These are phyloP conservation scores for Dryadomyces quercivorus DNA, from an alignment of 2,329 filamentous ascomycete species.

Conservation along the genomic window DNA sequence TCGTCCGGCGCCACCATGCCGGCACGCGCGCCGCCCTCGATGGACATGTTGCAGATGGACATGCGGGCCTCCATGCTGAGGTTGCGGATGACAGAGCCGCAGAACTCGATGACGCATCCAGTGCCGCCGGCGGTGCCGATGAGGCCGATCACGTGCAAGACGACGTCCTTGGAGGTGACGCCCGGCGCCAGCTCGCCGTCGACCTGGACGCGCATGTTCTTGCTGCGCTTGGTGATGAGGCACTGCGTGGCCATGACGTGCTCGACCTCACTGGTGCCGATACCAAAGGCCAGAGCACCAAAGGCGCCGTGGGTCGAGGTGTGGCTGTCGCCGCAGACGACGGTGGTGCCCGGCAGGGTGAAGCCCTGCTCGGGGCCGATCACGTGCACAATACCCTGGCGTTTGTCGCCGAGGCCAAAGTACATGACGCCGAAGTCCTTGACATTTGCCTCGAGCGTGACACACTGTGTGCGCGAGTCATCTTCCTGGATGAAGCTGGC, in stretches of 20 bases:
- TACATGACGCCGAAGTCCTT: constrained; percentile 94
- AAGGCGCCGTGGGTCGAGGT: constrained; percentile 98
- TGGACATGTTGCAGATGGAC: constrained; percentile 99
- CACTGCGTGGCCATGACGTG: constrained; percentile 96
- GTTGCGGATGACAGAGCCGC: constrained; percentile 78
- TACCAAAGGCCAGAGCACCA: constrained; percentile 87
- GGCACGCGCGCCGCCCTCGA: constrained; percentile 87
- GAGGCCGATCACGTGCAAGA: constrained; percentile 82
- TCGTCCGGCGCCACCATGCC: constrained; percentile 97
- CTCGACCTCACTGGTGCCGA: constrained; percentile 96
- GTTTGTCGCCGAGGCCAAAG: constrained; percentile 91
- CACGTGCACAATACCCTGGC: constrained; percentile 96
- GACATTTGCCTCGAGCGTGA: constrained; percentile 94
- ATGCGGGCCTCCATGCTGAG: constrained; percentile 96
- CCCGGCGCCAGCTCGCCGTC: constrained; percentile 82
- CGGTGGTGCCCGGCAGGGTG: constrained; percentile 90
- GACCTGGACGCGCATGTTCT: constrained; percentile 97
- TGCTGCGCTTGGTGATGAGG: constrained; percentile 85
- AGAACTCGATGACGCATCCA: constrained; percentile 93
- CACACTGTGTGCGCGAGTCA: constrained; percentile 86
- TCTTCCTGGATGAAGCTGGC: constrained; percentile 89
- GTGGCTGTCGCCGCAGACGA: constrained; percentile 96
- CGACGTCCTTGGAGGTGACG: constrained; percentile 91
- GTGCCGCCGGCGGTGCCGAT: constrained; percentile 95
- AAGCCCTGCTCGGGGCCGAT: constrained; percentile 98